Evolutionary conservation across 345 rosid genomes (phyloP), one percentile per base, ranked within the genome.

Genomic region (Euphorbia peplus): DNA sequence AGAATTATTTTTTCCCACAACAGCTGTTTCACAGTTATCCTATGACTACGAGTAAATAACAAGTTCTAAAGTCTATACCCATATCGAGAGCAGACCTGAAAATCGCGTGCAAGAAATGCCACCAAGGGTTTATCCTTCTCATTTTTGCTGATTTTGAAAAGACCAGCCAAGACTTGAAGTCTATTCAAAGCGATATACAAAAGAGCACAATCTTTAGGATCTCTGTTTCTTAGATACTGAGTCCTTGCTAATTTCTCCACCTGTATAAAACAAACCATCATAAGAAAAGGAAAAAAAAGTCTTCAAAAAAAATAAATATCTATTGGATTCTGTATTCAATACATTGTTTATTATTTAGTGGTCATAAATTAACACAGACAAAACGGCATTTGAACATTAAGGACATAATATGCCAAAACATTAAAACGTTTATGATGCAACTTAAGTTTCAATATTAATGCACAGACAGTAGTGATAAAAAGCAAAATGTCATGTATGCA

Each of bases 81-180:
- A 29, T 21, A 55, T 18, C 41, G 66, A 70, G 32, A 39, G 60
- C 72, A 76, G 77, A 92, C 98, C 98, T 93, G 86, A 84, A 93
- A 93, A 77, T 93, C 88, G 71, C 98, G 93, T 4, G 88, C 85
- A 70, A 93, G 97, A 80, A 93, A 93, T 76, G 74, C 95, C 73
- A 93, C 91, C 83, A 93, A 83, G 16, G 95, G 93, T 78, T 88
- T 93, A 77, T 93, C 92, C 80, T 83, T 93, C 78, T 90, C 96
- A 82, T 90, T 83, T 83, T 73, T 90, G 84, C 95, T 90, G 71
- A 93, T 70, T 81, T 90, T 93, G 70, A 90, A 93, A 69, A 93
- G 91, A 72, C 98, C 97, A 74, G 93, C 89, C 90, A 90, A 83
- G 75, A 93, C 98, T 86, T 88, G 93, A 74, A 88, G 79, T 81